A percentile compares a stretch with the other conserved stretches of the same genome.
phyloP scores from a whole-genome alignment of 1,284 basidiomycete species.

The Polyporus tsugae region DNA sequence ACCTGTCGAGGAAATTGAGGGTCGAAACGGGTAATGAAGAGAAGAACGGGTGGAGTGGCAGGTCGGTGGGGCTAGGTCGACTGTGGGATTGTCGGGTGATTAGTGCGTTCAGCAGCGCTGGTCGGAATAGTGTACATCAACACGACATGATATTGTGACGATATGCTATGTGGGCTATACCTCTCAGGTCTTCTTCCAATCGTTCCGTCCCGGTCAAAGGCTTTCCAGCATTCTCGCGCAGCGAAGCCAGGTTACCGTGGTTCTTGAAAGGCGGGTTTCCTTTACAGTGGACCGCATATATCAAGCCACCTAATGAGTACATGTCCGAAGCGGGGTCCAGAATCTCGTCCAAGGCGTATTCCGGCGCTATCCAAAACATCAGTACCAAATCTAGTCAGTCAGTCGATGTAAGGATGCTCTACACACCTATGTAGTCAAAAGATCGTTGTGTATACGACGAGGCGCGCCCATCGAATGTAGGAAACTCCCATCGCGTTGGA shows the following conservation, averaged over 20 bases:
- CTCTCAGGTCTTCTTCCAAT: slow-evolving; percentile 75
- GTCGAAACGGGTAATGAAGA: slow-evolving; percentile 97
- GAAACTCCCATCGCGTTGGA: slow-evolving; percentile 87
- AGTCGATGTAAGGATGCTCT: neutral
- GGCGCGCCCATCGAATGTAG: slow-evolving; percentile 84
- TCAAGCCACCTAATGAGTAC: slow-evolving; percentile 92
- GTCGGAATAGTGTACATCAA: neutral
- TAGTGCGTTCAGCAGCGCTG: slow-evolving; percentile 81
- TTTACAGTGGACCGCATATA: slow-evolving; percentile 91
- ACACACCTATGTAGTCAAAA: slow-evolving; percentile 92
- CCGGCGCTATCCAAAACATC: slow-evolving; percentile 75
- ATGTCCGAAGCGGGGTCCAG: slow-evolving; percentile 91
- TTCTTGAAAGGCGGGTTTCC: slow-evolving; percentile 90
- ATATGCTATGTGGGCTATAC: slow-evolving; percentile 44
- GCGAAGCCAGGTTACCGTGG: slow-evolving; percentile 80
- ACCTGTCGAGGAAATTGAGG: slow-evolving; percentile 95
- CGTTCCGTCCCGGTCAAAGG: slow-evolving; percentile 65
- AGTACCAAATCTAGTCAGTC: neutral
- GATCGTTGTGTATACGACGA: slow-evolving; percentile 90
- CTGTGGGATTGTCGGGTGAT: slow-evolving; percentile 81
- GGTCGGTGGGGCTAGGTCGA: slow-evolving; percentile 79
- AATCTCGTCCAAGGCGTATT: slow-evolving; percentile 92
- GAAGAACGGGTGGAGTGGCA: slow-evolving; percentile 91
- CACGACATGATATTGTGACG: neutral
- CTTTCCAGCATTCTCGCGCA: slow-evolving; percentile 84